Evolutionary conservation across 345 rosid genomes (phyloP).

Genomic region (Lepidium sativum): DNA sequence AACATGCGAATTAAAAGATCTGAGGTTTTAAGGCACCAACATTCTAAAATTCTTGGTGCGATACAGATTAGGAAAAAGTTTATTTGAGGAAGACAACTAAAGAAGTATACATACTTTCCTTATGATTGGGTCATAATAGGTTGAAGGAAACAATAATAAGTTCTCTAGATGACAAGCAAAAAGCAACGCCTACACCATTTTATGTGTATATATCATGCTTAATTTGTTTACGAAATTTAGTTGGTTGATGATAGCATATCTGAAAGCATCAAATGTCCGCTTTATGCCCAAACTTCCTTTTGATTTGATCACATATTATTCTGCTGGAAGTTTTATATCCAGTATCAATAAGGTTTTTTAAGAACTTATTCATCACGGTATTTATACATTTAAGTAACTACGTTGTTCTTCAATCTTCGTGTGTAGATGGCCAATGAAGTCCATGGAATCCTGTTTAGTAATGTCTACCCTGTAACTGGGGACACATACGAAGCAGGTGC

Average conservation of each 20-base stretch:
- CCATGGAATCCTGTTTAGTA: constrained; percentile 41
- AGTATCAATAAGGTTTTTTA: neutral
- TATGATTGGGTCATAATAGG: neutral
- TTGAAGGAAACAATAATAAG: neutral
- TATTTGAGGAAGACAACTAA: neutral
- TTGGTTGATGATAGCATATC: neutral
- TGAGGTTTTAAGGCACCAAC: too few relatives aligned
- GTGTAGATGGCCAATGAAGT: constrained; percentile 77
- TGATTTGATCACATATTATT: neutral
- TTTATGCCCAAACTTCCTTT: neutral
- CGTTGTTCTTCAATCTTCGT: constrained; percentile 15
- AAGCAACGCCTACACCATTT: neutral
- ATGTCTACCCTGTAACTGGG: constrained; percentile 51
- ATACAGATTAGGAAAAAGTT: too few relatives aligned
- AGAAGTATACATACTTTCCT: neutral
- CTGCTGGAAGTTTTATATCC: neutral
- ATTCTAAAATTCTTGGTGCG: too few relatives aligned
- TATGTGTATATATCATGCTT: neutral
- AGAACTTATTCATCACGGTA: neutral
- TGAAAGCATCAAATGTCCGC: too few relatives aligned
- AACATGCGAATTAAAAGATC: too few relatives aligned
- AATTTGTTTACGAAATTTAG: neutral
- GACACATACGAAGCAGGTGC: constrained; percentile 36
- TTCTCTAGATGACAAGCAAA: neutral
- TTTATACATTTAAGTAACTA: constrained; percentile 13